Percentiles rank a stretch among this genome's conserved stretches.
Conservation (phyloP, 352 stramenopile species). For the Phytophthora megakarya region DNA sequence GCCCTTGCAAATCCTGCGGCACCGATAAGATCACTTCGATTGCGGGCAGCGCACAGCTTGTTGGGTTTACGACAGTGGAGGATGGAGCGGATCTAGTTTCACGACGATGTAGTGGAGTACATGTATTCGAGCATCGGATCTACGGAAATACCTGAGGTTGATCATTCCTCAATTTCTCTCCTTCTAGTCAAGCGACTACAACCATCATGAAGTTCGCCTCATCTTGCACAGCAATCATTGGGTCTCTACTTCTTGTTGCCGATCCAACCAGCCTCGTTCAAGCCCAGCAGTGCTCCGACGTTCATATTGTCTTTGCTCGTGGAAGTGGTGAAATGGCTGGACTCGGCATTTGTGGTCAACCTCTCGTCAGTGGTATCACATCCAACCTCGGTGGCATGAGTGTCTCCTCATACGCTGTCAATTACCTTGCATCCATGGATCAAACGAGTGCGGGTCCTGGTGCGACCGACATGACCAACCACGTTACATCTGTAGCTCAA, state of each 20-base stretch:
- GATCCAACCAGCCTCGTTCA: conserved; percentile 2
- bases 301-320: conserved; percentile 40
- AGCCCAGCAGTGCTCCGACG: conserved; percentile 35
- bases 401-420: conserved; percentile 41
- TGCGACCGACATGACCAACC: conserved; percentile 43
- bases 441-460: conserved; percentile 35
- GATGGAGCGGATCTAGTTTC: too few relatives aligned
- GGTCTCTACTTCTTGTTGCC: conserved; percentile 5
- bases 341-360: conserved; percentile 36
- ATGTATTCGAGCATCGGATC: too few relatives aligned
- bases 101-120: too few relatives aligned
- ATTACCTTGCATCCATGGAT: conserved; percentile 31
- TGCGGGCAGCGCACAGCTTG: conserved; percentile 7
- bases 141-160: neutral
- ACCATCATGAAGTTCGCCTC: conserved; percentile 26
- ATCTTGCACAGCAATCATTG: conserved; percentile 3
- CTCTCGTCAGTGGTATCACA: conserved; percentile 36
- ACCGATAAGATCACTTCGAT: conserved; percentile 24
- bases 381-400: conserved; percentile 38
- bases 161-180: conserved; percentile 18
- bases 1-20: conserved; percentile 4
- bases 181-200: neutral
- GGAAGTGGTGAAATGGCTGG: conserved; percentile 37
- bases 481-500: conserved; percentile 30
- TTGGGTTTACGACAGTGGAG: neutral